Percentiles rank a stretch among this genome's conserved stretches.
Conservation (phyloP, 208 protist genomes). For the Crithidia fasciculata region DNA sequence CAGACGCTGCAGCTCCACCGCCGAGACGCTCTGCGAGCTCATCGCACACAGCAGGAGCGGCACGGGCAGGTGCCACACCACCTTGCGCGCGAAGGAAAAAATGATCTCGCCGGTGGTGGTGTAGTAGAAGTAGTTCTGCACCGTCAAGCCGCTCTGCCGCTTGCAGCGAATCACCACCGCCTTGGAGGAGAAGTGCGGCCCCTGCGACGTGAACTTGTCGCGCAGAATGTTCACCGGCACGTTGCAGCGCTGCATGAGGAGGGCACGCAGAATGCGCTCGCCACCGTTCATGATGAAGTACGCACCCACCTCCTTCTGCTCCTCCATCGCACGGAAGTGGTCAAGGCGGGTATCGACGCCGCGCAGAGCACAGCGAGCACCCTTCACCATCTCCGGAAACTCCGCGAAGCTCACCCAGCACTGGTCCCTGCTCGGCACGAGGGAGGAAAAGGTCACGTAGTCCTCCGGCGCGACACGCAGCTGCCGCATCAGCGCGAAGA, state of each 20-base stretch:
- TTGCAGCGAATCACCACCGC: constrained; percentile 96
- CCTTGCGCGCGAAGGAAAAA: constrained; percentile 87
- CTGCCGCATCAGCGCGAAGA: constrained; percentile 71
- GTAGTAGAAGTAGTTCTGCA: constrained; percentile 98
- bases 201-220: constrained; percentile 91
- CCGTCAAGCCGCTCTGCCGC: constrained; percentile 89
- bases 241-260: constrained; percentile 96
- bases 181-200: constrained; percentile 94
- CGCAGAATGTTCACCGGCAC: constrained; percentile 94
- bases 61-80: constrained; percentile 88
- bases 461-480: constrained; percentile 49
- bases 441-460: constrained; percentile 57
- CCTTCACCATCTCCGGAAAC: constrained; percentile 89
- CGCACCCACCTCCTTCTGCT: constrained; percentile 97
- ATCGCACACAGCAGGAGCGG: constrained; percentile 72
- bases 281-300: constrained; percentile 99
- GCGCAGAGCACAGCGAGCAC: constrained; percentile 78
- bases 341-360: constrained; percentile 66
- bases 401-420: constrained; percentile 77
- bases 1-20: constrained; percentile 66
- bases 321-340: constrained; percentile 88
- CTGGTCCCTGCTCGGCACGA: constrained; percentile 84
- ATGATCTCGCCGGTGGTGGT: constrained; percentile 87
- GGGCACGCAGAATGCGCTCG: constrained; percentile 97
- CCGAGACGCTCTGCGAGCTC: constrained; percentile 62